Percentiles rank a stretch among this genome's conserved stretches.
These are phyloP conservation scores for Silene noctiflora DNA, from an alignment of 179 eudicot genomes.

Conservation along the genomic window DNA sequence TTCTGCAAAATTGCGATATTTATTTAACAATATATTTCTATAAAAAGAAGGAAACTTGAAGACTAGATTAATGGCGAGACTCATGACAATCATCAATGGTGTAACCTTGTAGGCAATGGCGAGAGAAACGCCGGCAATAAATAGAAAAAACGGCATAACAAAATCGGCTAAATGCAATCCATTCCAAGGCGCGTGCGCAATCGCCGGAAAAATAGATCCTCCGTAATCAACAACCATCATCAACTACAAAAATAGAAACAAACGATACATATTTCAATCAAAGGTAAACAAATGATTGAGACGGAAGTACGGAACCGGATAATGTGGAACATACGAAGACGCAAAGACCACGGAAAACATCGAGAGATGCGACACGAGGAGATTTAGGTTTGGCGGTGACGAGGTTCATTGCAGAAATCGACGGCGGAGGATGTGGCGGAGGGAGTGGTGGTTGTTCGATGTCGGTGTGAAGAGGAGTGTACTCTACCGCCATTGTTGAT, in stretches of 20 bases:
- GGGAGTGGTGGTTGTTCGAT: constrained; percentile 17
- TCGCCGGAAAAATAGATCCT: constrained; percentile 61
- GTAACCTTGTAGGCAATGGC: neutral
- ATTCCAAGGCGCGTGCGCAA: constrained; percentile 86
- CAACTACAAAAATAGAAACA: constrained; percentile 39
- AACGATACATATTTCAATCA: neutral
- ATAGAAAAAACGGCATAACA: constrained; percentile 90
- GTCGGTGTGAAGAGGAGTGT: constrained; percentile 31
- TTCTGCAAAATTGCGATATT: constrained; percentile 39
- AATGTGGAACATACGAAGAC: constrained; percentile 43
- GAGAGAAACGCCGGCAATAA: constrained; percentile 35
- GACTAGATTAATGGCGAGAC: too few relatives aligned
- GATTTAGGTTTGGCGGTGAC: constrained; percentile 28
- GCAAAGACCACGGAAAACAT: constrained; percentile 75
- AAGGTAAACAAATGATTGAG: constrained; percentile 5
- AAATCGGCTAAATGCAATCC: constrained; percentile 83
- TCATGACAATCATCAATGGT: neutral
- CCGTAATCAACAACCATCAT: constrained; percentile 84
- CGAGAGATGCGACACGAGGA: constrained; percentile 61
- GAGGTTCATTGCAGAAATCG: constrained; percentile 20
- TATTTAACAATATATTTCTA: neutral
- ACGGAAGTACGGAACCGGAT: neutral
- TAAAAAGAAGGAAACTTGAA: neutral
- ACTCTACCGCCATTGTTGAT: constrained; percentile 25
- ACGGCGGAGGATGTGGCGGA: neutral